Conservation (phyloP, 371 early-diverging fungal species). For the Blakeslea trispora region DNA sequence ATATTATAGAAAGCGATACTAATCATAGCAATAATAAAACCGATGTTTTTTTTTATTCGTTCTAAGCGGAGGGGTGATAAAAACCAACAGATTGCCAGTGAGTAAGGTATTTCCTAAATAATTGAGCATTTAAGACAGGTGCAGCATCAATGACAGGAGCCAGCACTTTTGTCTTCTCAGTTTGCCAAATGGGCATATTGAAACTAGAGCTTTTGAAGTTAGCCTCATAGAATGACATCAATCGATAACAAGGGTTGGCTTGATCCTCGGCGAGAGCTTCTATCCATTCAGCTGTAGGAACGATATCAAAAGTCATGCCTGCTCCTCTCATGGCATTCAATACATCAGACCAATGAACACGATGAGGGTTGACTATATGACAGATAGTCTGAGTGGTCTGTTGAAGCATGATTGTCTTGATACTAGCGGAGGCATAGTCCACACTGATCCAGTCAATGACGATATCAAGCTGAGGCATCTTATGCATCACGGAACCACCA, state of each 20-base stretch:
- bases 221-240: slow-evolving; percentile 34
- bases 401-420: slow-evolving; percentile 32
- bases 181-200: slow-evolving; percentile 33
- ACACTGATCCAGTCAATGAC: slow-evolving; percentile 46
- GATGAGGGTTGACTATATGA: slow-evolving; percentile 42
- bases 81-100: slow-evolving; percentile 27
- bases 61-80: slow-evolving; percentile 11
- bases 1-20: no score
- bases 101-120: slow-evolving; percentile 18
- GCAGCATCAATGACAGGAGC: slow-evolving; percentile 11
- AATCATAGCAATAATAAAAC: no score
- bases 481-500: slow-evolving; percentile 32
- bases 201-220: slow-evolving; percentile 13
- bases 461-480: slow-evolving; percentile 27
- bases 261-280: slow-evolving; percentile 28
- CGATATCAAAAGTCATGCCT: slow-evolving; percentile 33
- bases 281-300: slow-evolving; percentile 34
- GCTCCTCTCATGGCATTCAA: slow-evolving; percentile 23
- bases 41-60: no score
- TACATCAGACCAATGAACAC: slow-evolving; percentile 24
- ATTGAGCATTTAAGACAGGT: slow-evolving; percentile 13
- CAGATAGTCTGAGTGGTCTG: slow-evolving; percentile 19
- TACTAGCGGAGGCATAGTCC: slow-evolving; percentile 34
- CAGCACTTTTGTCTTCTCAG: slow-evolving; percentile 10
- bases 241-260: slow-evolving; percentile 35